Base-by-base conservation (phyloP, 1,139 yeast genomes). In the Hansenula lynferdii region DNA sequence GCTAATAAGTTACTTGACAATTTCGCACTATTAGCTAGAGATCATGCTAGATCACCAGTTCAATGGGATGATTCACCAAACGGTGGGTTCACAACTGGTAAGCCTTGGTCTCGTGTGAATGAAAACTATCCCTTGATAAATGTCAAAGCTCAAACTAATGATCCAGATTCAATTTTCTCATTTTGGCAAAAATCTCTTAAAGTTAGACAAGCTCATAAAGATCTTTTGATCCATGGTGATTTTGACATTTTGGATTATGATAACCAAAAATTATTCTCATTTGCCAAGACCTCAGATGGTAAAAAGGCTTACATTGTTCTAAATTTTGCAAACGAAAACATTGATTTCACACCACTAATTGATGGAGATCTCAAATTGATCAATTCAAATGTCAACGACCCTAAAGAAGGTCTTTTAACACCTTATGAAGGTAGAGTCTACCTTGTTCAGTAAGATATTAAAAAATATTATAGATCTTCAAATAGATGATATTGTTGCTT, bases 41-140 rank as follows among this genome's bases (percentile, higher is more conserved):
- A 76, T 51, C 67, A 77, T 48, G 71, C 80, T 7, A 66, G 83
- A 54, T 66, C 79, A 8, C 83, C 83, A 24, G 72, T 77, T 47
- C 82, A 75, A 53, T 77, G 83, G 83, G 70, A 69, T 43, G 53
- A 54, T 35, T 51, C 65, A 2, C 61, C 53, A 11, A 51, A 66
- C 44, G 78, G 64, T 26, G 82, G 83, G 0, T 76, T 77, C 55
- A 57, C 78, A 12, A 57, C 66, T 3, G 71, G 61, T 23, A 58
- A 58, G 43, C 80, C 83, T 20, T 77, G 84, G 83, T 74, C 70
- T 57, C 61, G 68, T 43, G 70, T 72, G 43, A 72, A 72, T 48
- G 77, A 72, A 40, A 69, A 71, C 49, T 75, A 70, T 57, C 60
- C 57, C 43, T 69, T 67, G 33, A 63, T 73, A 50, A 77, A 77